phyloP scores from a whole-genome alignment of 495 filamentous ascomycete genomes.

The Collariella sp. region DNA sequence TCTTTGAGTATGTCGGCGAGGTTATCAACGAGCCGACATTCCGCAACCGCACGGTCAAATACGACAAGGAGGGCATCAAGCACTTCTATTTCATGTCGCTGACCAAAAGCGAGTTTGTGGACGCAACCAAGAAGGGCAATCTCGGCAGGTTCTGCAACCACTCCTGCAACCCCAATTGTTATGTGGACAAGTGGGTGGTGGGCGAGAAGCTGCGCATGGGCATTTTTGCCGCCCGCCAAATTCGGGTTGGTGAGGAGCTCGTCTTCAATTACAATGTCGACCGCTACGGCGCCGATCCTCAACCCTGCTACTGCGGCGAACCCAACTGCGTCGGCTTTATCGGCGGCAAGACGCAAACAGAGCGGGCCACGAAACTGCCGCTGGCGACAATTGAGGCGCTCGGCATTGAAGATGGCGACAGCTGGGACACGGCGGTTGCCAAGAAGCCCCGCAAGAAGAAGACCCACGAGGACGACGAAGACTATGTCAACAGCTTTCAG shows the following conservation, averaged over 20 bases:
- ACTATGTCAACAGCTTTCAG: constrained; percentile 86
- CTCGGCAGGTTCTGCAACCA: constrained; percentile 98
- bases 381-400: constrained; percentile 88
- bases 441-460: constrained; percentile 92
- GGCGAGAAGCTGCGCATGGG: constrained; percentile 98
- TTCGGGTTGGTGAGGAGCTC: constrained; percentile 85
- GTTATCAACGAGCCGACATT: constrained; percentile 91
- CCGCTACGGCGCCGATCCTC: constrained; percentile 91
- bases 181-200: constrained; percentile 99
- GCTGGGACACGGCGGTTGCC: constrained; percentile 81
- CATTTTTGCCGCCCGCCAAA: constrained; percentile 85
- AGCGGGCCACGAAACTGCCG: constrained; percentile 85
- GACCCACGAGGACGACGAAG: constrained; percentile 87
- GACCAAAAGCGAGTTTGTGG: constrained; percentile 91
- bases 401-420: constrained; percentile 87
- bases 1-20: constrained; percentile 98
- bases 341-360: constrained; percentile 94
- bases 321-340: constrained; percentile 94
- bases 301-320: constrained; percentile 94
- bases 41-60: constrained; percentile 77
- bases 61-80: constrained; percentile 91
- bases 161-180: constrained; percentile 97
- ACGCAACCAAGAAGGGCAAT: constrained; percentile 95
- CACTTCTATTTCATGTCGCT: constrained; percentile 99
- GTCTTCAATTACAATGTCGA: constrained; percentile 99